Evolutionary conservation across 768 basidiomycete genomes (phyloP).

Genomic region (Mycena sanguinolenta): DNA sequence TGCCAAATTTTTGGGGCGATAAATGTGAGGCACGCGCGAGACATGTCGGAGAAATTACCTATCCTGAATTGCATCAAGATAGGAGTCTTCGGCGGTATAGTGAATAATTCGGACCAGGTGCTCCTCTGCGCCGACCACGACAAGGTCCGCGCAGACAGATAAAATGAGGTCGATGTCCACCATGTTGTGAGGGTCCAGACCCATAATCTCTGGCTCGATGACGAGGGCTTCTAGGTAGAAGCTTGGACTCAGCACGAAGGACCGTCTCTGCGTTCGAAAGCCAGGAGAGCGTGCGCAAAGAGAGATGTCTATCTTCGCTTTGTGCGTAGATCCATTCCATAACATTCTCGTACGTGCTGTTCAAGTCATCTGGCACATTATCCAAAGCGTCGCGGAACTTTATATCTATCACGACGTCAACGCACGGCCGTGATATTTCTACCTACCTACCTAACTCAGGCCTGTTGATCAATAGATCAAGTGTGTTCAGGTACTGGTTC

Average conservation of each 20-base stretch:
- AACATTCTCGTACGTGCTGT: too few relatives aligned
- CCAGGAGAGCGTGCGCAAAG: too few relatives aligned
- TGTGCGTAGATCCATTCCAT: too few relatives aligned
- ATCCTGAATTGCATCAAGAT: not conserved
- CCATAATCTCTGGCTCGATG: not conserved
- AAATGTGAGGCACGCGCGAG: constrained; percentile 1
- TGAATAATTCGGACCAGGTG: constrained; percentile 8
- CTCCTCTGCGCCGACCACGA: not conserved
- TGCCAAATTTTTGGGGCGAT: not conserved
- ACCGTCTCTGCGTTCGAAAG: constrained; percentile 7
- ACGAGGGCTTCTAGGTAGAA: constrained; percentile 14
- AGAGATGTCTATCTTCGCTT: too few relatives aligned
- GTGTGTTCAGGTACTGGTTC: not conserved
- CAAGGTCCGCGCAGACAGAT: constrained; percentile 12
- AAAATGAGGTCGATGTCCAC: constrained; percentile 2
- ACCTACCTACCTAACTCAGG: too few relatives aligned
- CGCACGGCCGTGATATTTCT: not conserved
- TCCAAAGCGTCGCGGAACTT: too few relatives aligned
- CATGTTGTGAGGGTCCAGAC: constrained; percentile 9
- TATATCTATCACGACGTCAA: not conserved
- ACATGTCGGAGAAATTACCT: not conserved
- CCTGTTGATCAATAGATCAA: not conserved
- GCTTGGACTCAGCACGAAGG: not conserved
- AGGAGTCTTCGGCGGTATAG: constrained; percentile 15
- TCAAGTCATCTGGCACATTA: too few relatives aligned